Conservation (phyloP, 2,329 filamentous ascomycete species). For the Tolypocladium pustulatum region DNA sequence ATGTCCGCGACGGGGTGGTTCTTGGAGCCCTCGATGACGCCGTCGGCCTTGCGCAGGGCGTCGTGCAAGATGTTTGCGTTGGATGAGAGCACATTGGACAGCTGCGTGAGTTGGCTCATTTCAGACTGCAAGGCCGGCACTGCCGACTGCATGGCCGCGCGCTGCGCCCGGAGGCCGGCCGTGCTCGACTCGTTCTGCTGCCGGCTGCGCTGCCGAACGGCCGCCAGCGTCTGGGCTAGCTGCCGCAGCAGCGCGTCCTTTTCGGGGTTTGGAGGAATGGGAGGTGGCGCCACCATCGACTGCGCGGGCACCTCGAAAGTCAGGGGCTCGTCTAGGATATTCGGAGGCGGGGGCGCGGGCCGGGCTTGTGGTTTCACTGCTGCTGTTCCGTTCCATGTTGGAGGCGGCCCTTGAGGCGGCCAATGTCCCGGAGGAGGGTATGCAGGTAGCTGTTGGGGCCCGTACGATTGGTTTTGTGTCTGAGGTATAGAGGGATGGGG, state of each 20-base stretch:
- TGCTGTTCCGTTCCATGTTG: conserved; percentile 2
- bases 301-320: conserved; percentile 37
- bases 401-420: conserved; percentile 9
- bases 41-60: conserved; percentile 68
- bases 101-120: conserved; percentile 56
- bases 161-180: conserved; percentile 67
- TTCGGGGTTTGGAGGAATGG: conserved; percentile 90
- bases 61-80: conserved; percentile 74
- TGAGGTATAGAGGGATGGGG: conserved; percentile 4
- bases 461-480: conserved; percentile 1
- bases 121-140: conserved; percentile 64
- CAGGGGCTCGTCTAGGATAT: conserved; percentile 47
- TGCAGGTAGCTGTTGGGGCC: conserved; percentile 1
- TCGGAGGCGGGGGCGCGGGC: conserved; percentile 29
- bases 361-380: conserved; percentile 5
- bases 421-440: conserved; percentile 11
- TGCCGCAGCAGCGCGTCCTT: conserved; percentile 79
- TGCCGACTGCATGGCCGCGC: conserved; percentile 62
- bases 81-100: conserved; percentile 59
- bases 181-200: conserved; percentile 66
- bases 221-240: conserved; percentile 58
- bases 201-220: conserved; percentile 58
- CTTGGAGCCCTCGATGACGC: conserved; percentile 62
- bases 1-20: conserved; percentile 62
- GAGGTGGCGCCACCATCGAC: conserved; percentile 56